Evolutionary conservation across 2,329 filamentous ascomycete genomes (phyloP).

Genomic region (Tolypocladium nubicola): DNA sequence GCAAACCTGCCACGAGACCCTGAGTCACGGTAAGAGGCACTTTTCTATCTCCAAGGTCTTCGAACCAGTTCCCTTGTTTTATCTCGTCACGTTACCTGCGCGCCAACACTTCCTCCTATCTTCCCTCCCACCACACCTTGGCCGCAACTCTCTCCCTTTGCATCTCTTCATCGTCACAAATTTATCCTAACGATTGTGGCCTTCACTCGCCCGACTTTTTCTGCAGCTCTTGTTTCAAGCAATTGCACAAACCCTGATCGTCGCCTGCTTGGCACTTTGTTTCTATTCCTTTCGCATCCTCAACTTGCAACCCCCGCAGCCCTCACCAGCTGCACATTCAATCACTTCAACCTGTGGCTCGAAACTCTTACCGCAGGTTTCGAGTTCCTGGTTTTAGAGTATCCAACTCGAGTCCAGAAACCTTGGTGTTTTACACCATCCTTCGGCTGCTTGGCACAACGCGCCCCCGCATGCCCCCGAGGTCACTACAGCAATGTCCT

Average conservation of each 20-base stretch:
- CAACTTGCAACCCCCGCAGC: neutral
- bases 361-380: neutral
- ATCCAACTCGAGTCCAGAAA: neutral
- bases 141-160: neutral
- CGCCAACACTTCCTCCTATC: neutral
- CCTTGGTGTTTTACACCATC: neutral
- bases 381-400: neutral
- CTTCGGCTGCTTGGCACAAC: neutral
- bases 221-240: neutral
- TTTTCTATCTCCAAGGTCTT: neutral
- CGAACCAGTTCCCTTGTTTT: neutral
- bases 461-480: no score
- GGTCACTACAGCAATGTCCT: neutral
- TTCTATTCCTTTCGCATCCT: neutral
- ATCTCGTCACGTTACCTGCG: neutral
- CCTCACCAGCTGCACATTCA: neutral
- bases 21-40: neutral
- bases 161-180: neutral
- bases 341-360: neutral
- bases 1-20: neutral
- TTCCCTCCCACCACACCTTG: neutral
- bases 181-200: neutral
- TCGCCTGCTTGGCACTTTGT: neutral
- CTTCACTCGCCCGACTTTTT: neutral
- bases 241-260: neutral